Base-by-base conservation (phyloP, 208 protist genomes). In the Crithidia thermophila region DNA sequence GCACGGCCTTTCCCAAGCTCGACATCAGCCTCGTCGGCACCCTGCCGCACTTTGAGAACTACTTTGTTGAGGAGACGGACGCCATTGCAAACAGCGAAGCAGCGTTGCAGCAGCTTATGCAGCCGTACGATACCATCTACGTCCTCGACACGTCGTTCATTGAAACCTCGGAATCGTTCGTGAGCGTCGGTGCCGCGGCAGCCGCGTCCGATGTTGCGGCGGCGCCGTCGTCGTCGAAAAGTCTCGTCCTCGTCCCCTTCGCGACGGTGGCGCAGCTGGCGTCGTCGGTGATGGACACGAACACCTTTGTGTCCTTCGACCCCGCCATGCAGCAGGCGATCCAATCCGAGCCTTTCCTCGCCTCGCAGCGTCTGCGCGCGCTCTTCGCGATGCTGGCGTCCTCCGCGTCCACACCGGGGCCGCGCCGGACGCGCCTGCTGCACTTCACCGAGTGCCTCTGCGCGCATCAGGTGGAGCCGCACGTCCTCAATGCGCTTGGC, bases 111-210 rank as follows among this genome's bases (percentile, higher is more conserved):
- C n/a, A n/a, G 9, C 57, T 79, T 3, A 36, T 84, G 16, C n/a
- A 36, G 14, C 67, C 72, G 4, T 88, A 78, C 61, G 55, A 67
- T 30, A 57, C 36, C 7, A 69, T 94, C n/a, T 93, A 83, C 66
- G 51, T 96, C 23, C 67, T 96, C 18, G 90, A 96, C 72, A 71
- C 84, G 33, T 96, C 90, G 9, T 96, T 94, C 73, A 72, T 96
- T 11, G 90, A 96, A 57, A 89, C 79, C 23, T 84, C 82, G 25
- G 85, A 93, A 57, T 37, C 71, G 10, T 95, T 93, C 66, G 58
- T 93, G 33, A 64, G 39, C 11, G n/a, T 94, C 25, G 81, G 85
- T 25, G 42, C 14, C 52, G 39, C 21, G 3, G 39, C 23, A 39
- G 4, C 16, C 43, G 46, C 39, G 27, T 33, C 33, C 14, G 37